These are phyloP conservation scores for Thecaphora thlaspeos DNA, from an alignment of 1,284 basidiomycete species.

Conservation along the genomic window DNA sequence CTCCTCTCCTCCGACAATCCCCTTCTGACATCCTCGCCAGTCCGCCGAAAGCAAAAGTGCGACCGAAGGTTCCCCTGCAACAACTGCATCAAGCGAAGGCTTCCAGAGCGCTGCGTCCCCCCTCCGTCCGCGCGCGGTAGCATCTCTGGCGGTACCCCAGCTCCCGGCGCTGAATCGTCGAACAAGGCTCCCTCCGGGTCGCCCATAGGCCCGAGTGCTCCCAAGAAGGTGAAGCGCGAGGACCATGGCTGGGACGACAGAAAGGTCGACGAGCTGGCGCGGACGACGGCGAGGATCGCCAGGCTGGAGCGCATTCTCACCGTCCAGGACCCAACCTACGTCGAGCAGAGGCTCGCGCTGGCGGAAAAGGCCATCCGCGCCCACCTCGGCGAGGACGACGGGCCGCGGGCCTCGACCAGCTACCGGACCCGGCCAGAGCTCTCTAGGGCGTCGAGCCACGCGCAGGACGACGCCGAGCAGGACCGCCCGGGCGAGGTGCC, in stretches of 20 bases:
- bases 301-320: conserved; percentile 29
- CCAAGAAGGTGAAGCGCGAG: conserved; percentile 14
- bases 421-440: conserved; percentile 4
- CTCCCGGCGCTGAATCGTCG: neutral
- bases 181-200: neutral
- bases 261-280: conserved; percentile 26
- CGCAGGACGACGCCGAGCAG: conserved; percentile 20
- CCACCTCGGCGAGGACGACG: conserved; percentile 15
- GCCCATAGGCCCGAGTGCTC: neutral
- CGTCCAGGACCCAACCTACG: conserved; percentile 22
- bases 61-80: conserved; percentile 40
- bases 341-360: conserved; percentile 27
- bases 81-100: conserved; percentile 38
- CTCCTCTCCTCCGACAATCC: no score
- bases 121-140: conserved; percentile 20
- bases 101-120: conserved; percentile 33
- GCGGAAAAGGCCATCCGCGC: conserved; percentile 28
- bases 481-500: conserved; percentile 26
- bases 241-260: conserved; percentile 28
- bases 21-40: no score
- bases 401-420: conserved; percentile 1
- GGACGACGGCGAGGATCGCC: conserved; percentile 26
- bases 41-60: conserved; percentile 41
- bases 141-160: conserved; percentile 4
- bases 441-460: conserved; percentile 19